A percentile compares a stretch with the other conserved stretches of the same genome.
These are phyloP conservation scores for Endoconidiophora polonica DNA, from an alignment of 2,329 filamentous ascomycete species.

Conservation along the genomic window DNA sequence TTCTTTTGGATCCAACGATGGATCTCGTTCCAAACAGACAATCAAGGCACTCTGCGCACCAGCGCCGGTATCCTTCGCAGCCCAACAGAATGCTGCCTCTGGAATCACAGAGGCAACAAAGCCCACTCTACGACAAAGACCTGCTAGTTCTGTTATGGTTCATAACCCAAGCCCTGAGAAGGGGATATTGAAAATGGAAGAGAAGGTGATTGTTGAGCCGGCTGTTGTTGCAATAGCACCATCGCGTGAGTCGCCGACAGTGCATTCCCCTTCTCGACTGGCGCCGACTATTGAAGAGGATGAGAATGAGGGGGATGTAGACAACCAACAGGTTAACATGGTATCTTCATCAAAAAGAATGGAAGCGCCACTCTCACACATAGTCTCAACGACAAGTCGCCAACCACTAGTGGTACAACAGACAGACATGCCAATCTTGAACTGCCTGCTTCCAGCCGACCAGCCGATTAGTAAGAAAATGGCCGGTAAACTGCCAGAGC, in stretches of 20 bases:
- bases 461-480: conserved; percentile 27
- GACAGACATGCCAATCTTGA: too few species aligned
- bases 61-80: background rate
- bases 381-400: too few species aligned
- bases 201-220: too few species aligned
- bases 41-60: background rate
- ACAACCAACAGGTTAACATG: background rate
- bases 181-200: too few species aligned
- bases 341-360: background rate
- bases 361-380: background rate
- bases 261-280: background rate
- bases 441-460: too few species aligned
- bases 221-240: too few species aligned
- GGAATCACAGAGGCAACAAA: too few species aligned
- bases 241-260: background rate
- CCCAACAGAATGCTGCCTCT: background rate
- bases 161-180: conserved; percentile 1
- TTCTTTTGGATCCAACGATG: conserved; percentile 13
- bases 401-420: too few species aligned
- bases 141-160: conserved; percentile 2
- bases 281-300: conserved; percentile 7
- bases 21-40: background rate
- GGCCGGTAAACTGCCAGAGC: conserved; percentile 30
- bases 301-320: background rate
- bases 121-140: background rate